Evolutionary conservation across 78 protist species (phyloP), one percentile per base, ranked within the genome.

Genomic region (Dictyostelium firmibasis): DNA sequence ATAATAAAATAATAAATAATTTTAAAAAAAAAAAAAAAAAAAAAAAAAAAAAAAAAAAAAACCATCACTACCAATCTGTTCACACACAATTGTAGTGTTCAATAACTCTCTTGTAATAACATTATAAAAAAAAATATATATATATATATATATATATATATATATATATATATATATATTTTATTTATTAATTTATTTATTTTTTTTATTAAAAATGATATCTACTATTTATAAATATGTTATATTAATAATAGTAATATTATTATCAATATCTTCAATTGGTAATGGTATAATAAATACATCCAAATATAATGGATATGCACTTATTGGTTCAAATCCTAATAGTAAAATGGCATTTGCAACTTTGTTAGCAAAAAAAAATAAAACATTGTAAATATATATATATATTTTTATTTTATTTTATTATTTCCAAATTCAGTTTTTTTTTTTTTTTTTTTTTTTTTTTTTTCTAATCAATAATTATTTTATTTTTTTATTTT

Each of bases 221-320:
- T 16, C 0, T 2, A 50, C 62, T 16, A 50, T 50, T 50, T 50
- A 50, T 57, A 57, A 20, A 57, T 57, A 20, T 57, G 9, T 57
- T 20, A 20, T 57, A 20, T 57, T 57, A 20, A 57, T 57, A 57
- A 57, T 57, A 14, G 20, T 57, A 20, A 20, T 57, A 57, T 20
- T 57, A 20, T 57, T 57, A 57, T 57, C 67, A 57, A 20, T 57
- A 20, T 57, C 67, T 4, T 57, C 67, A 57, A 57, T 57, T 57
- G 67, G 67, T 57, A 57, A 57, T 57, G 67, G 67, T 87, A 25
- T 33, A 38, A 31, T 87, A 18, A 43, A 64, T 35, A 43, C 87
- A n/a, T 81, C 94, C 1, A 16, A 79, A 41, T 89, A 69, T 31
- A 81, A 89, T 81, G 94, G 94, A 44, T 89, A 62, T 70, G 94